These are phyloP conservation scores for Dentiscutata heterogama DNA, from an alignment of 371 early-diverging fungal genomes.

Conservation along the genomic window DNA sequence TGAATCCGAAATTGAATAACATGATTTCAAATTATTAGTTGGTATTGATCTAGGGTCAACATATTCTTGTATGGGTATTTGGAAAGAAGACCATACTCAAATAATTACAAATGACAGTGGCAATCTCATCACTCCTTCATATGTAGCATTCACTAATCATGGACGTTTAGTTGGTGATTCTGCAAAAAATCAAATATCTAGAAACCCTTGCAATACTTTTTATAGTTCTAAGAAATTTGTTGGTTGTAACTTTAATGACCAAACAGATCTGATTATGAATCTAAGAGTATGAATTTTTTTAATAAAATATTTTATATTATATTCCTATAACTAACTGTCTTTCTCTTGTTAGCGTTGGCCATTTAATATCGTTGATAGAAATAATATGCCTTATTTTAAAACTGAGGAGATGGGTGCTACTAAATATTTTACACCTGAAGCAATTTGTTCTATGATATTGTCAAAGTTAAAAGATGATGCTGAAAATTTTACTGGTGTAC, in stretches of 20 bases:
- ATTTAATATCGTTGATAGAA: constrained; percentile 88
- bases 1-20: too few species aligned
- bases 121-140: constrained; percentile 94
- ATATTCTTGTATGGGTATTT: constrained; percentile 96
- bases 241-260: constrained; percentile 92
- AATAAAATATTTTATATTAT: background rate
- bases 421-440: constrained; percentile 90
- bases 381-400: constrained; percentile 87
- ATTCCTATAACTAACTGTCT: background rate
- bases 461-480: constrained; percentile 74
- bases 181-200: constrained; percentile 85
- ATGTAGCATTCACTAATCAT: constrained; percentile 90
- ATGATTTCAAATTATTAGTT: constrained; percentile 50
- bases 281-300: background rate
- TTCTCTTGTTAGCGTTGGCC: constrained; percentile 90
- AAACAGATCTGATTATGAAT: constrained; percentile 84
- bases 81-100: constrained; percentile 93
- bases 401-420: constrained; percentile 85
- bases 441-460: too few species aligned
- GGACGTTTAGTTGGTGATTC: constrained; percentile 90
- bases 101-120: constrained; percentile 97
- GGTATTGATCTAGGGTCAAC: constrained; percentile 99
- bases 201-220: constrained; percentile 92
- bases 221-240: constrained; percentile 96
- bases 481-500: constrained; percentile 80